Evolutionary conservation across 768 basidiomycete species (phyloP).

Genomic region (Amanita molliuscula): DNA sequence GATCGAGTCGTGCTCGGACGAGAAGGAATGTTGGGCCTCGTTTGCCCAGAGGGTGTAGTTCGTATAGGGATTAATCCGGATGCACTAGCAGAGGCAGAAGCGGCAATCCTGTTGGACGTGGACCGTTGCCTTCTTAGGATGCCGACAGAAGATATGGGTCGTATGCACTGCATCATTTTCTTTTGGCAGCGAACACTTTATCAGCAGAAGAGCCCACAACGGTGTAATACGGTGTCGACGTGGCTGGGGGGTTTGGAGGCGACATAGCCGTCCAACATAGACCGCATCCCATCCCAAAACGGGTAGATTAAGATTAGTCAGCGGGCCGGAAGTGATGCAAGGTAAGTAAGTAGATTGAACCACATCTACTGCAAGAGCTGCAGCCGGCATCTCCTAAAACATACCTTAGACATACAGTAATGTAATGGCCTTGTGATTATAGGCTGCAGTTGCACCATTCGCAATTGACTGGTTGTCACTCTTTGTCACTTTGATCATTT

Average conservation of each 20-base stretch:
- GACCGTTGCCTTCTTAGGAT: neutral
- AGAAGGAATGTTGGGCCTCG: slow-evolving; percentile 12
- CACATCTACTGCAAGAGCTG: too few species aligned
- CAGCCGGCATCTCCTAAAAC: too few species aligned
- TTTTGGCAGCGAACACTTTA: neutral
- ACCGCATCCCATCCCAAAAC: too few species aligned
- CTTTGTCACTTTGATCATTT: too few species aligned
- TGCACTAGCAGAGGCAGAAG: neutral
- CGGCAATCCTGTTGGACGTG: neutral
- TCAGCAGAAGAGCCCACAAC: neutral
- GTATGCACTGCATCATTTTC: neutral
- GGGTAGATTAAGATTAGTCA: neutral
- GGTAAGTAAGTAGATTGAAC: too few species aligned
- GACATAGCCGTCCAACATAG: neutral
- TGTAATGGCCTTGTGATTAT: too few species aligned
- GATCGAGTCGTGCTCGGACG: slow-evolving; percentile 12
- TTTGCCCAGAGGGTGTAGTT: neutral
- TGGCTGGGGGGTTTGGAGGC: neutral
- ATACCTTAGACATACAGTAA: too few species aligned
- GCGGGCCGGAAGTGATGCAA: too few species aligned
- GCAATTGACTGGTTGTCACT: too few species aligned
- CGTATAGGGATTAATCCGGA: neutral
- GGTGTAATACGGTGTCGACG: neutral
- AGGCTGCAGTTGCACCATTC: too few species aligned
- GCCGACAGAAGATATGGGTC: slow-evolving; percentile 1